Percentiles rank a stretch among this genome's conserved stretches.
phyloP scores from a whole-genome alignment of 306 rosid species.

The Rosa lucieae region DNA sequence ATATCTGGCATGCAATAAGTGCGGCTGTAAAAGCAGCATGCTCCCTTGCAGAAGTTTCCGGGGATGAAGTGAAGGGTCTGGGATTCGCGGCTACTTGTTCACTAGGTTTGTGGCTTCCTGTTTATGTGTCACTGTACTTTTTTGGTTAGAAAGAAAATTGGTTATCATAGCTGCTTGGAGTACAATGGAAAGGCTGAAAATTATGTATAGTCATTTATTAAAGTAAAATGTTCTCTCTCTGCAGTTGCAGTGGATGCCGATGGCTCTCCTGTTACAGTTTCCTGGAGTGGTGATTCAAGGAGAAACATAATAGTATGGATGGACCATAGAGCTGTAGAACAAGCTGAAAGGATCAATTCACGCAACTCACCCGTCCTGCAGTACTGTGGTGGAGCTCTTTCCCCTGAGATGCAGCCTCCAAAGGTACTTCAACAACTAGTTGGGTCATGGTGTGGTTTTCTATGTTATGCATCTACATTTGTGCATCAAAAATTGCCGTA shows the following conservation, averaged over 20 bases:
- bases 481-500: neutral
- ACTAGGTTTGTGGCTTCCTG: constrained; percentile 56
- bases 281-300: constrained; percentile 91
- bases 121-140: neutral
- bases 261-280: constrained; percentile 87
- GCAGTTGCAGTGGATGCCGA: constrained; percentile 93
- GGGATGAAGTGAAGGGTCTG: constrained; percentile 70
- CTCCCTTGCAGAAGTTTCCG: constrained; percentile 64
- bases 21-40: constrained; percentile 85
- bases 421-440: constrained; percentile 53
- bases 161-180: neutral
- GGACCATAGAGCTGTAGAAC: constrained; percentile 97
- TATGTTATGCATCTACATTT: neutral
- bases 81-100: constrained; percentile 99
- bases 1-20: constrained; percentile 95
- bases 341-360: constrained; percentile 87
- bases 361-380: constrained; percentile 73
- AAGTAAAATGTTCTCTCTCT: constrained; percentile 26
- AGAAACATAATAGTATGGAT: constrained; percentile 96
- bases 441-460: constrained; percentile 4
- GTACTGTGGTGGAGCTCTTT: constrained; percentile 93
- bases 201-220: neutral
- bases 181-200: neutral
- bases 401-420: constrained; percentile 99
- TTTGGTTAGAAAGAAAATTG: neutral